A percentile compares a stretch with the other conserved stretches of the same genome.
These are phyloP conservation scores for Sclerotinia borealis DNA, from an alignment of 2,329 filamentous ascomycete species.

Conservation along the genomic window DNA sequence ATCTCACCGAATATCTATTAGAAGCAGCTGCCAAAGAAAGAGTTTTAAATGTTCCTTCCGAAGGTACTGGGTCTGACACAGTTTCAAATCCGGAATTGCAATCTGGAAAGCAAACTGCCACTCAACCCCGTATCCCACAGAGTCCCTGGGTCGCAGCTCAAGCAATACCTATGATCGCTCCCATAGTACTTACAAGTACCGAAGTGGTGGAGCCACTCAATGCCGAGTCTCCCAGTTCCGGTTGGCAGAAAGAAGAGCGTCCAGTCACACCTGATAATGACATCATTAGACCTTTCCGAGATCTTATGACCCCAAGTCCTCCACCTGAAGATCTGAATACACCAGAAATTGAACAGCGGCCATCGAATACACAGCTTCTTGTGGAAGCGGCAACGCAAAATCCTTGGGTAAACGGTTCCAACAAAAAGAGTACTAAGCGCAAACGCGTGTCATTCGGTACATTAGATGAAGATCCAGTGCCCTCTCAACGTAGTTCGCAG, in stretches of 20 bases:
- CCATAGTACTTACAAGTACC: not conserved
- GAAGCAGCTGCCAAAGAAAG: not conserved
- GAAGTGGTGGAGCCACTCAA: not conserved
- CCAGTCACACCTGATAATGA: conserved; percentile 14
- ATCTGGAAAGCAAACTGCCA: not conserved
- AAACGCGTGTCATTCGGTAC: conserved; percentile 31
- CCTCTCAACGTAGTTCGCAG: conserved; percentile 2
- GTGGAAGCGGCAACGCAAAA: conserved; percentile 24
- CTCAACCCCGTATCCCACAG: not conserved
- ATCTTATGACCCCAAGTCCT: conserved; percentile 21
- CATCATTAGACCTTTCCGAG: conserved; percentile 21
- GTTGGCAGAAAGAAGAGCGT: conserved; percentile 19
- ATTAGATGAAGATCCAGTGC: not conserved
- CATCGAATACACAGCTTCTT: conserved; percentile 23
- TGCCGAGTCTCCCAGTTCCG: not conserved
- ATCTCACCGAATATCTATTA: not conserved
- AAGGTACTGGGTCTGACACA: no score
- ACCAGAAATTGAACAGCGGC: not conserved
- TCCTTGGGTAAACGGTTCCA: conserved; percentile 25
- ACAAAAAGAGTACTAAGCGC: conserved; percentile 15
- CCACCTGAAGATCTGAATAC: conserved; percentile 2
- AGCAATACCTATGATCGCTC: not conserved
- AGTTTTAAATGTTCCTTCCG: not conserved
- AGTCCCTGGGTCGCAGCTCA: conserved; percentile 13
- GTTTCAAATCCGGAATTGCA: no score